Evolutionary conservation across 345 rosid genomes (phyloP).

Genomic region (Arabis hirsuta): DNA sequence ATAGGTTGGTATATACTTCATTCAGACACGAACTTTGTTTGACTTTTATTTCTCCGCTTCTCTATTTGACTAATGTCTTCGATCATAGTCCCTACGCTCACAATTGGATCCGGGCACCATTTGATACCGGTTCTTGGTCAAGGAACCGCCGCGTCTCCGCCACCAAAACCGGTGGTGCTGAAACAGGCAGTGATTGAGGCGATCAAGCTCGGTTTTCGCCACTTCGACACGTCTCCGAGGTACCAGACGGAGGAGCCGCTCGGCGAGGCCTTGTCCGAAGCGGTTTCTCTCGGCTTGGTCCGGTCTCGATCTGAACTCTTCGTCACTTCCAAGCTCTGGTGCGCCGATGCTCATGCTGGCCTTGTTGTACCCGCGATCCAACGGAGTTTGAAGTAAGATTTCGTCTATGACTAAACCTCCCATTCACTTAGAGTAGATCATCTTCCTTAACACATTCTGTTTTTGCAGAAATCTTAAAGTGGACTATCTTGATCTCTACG

Average conservation of each 20-base stretch:
- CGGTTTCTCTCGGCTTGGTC: slow-evolving; percentile 49
- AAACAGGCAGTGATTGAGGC: slow-evolving; percentile 46
- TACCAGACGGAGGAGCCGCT: slow-evolving; percentile 59
- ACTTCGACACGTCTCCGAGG: slow-evolving; percentile 67
- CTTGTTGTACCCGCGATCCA: slow-evolving; percentile 58
- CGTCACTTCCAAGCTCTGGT: slow-evolving; percentile 69
- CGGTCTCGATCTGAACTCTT: slow-evolving; percentile 56
- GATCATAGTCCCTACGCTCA: slow-evolving; percentile 21
- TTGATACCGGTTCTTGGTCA: slow-evolving; percentile 53
- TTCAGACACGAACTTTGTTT: background rate
- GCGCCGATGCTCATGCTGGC: slow-evolving; percentile 54
- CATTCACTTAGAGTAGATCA: background rate
- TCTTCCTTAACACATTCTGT: background rate
- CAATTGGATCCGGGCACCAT: slow-evolving; percentile 32
- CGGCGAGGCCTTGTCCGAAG: slow-evolving; percentile 61
- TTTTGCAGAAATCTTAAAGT: slow-evolving; percentile 63
- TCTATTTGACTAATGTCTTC: slow-evolving; percentile 5
- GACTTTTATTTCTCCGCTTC: background rate
- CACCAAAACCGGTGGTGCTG: slow-evolving; percentile 32
- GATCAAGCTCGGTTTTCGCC: slow-evolving; percentile 63
- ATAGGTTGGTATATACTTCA: too few species aligned
- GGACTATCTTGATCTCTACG: slow-evolving; percentile 73
- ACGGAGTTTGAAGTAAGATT: slow-evolving; percentile 43
- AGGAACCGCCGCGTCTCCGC: slow-evolving; percentile 48
- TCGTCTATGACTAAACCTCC: background rate